These are phyloP conservation scores for Neurospora sp. DNA, from an alignment of 495 filamentous ascomycete species.

Conservation along the genomic window DNA sequence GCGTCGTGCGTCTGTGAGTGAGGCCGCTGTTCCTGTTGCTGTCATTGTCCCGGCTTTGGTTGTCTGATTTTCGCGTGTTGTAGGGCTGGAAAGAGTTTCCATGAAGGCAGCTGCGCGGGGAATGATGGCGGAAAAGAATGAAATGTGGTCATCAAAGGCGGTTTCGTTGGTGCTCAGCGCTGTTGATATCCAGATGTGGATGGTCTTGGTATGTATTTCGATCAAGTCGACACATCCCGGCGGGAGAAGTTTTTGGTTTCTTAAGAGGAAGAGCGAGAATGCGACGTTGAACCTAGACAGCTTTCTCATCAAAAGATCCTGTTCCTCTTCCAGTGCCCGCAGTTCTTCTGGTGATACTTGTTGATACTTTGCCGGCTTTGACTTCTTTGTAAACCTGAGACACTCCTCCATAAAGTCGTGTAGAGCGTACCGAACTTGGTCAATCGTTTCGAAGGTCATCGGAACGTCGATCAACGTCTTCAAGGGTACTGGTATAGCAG, in stretches of 20 bases:
- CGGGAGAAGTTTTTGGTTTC: slow-evolving; percentile 9
- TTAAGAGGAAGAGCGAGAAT: slow-evolving; percentile 21
- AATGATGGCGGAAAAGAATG: slow-evolving; percentile 29
- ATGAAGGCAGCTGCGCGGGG: slow-evolving; percentile 21
- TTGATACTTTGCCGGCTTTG: slow-evolving; percentile 14
- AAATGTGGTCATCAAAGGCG: slow-evolving; percentile 27
- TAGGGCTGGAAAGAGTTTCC: slow-evolving; percentile 6
- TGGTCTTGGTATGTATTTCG: slow-evolving; percentile 21
- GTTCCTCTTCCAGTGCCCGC: slow-evolving; percentile 18
- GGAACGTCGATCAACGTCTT: slow-evolving; percentile 22
- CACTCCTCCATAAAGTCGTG: slow-evolving; percentile 27
- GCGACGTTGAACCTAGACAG: slow-evolving; percentile 24
- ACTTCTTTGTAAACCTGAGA: slow-evolving; percentile 20
- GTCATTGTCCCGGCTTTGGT: background rate
- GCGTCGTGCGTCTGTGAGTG: slow-evolving; percentile 8
- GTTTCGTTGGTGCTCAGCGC: slow-evolving; percentile 24
- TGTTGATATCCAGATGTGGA: slow-evolving; percentile 27
- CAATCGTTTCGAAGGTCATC: slow-evolving; percentile 19
- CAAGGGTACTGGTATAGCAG: slow-evolving; percentile 17
- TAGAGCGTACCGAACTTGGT: slow-evolving; percentile 21
- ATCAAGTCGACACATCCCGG: slow-evolving; percentile 18
- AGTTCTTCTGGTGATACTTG: slow-evolving; percentile 13
- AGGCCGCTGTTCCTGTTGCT: background rate
- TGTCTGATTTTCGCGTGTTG: slow-evolving; percentile 1
- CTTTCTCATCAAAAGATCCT: slow-evolving; percentile 19